Conservation (phyloP, 164 flowering plant genomes). For the Aristolochia fimbriata region DNA sequence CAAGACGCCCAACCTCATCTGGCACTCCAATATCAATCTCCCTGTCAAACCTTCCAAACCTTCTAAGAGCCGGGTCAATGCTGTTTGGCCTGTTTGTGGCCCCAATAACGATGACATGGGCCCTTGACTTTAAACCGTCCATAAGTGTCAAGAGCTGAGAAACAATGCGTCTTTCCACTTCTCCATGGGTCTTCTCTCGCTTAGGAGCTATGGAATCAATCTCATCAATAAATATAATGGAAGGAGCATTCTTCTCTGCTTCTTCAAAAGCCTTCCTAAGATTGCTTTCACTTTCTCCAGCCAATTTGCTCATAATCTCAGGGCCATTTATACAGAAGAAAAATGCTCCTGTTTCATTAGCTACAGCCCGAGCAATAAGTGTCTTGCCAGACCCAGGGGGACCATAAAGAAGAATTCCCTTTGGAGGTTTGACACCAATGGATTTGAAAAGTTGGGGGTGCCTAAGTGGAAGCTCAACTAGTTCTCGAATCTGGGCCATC, state of each 20-base stretch:
- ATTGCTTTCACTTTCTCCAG: slow-evolving; percentile 90
- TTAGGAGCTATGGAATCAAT: slow-evolving; percentile 85
- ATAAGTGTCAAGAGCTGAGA: slow-evolving; percentile 80
- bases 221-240: slow-evolving; percentile 78
- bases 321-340: slow-evolving; percentile 89
- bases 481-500: slow-evolving; percentile 86
- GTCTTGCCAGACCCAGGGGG: slow-evolving; percentile 96
- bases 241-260: slow-evolving; percentile 84
- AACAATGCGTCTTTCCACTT: slow-evolving; percentile 81
- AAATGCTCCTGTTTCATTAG: slow-evolving; percentile 89
- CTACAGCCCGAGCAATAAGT: slow-evolving; percentile 80
- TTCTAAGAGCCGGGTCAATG: slow-evolving; percentile 80
- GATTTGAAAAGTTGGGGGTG: slow-evolving; percentile 85
- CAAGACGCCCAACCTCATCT: slow-evolving; percentile 84
- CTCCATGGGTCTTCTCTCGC: slow-evolving; percentile 80
- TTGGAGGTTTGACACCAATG: slow-evolving; percentile 86
- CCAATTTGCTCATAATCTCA: slow-evolving; percentile 84
- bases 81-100: slow-evolving; percentile 87
- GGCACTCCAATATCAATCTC: slow-evolving; percentile 90
- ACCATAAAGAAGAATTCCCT: slow-evolving; percentile 83
- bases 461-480: slow-evolving; percentile 79
- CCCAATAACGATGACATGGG: slow-evolving; percentile 81
- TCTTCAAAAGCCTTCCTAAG: slow-evolving; percentile 88
- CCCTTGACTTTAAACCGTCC: slow-evolving; percentile 82
- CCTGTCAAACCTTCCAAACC: slow-evolving; percentile 82